Conservation (phyloP, 371 early-diverging fungal species). For the Vairimorpha necatrix region DNA sequence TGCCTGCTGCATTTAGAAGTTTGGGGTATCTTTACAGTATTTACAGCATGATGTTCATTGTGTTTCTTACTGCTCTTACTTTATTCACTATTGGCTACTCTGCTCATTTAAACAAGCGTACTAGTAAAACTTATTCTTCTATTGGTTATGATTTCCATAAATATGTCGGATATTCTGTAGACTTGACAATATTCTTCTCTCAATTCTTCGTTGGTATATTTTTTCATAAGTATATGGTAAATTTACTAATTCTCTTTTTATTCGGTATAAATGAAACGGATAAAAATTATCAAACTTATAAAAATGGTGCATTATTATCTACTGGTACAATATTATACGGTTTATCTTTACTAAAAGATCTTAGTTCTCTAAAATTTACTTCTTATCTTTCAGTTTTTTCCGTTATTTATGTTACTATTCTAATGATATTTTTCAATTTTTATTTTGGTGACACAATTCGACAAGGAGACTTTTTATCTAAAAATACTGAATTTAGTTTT, state of each 20-base stretch:
- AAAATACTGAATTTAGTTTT: not conserved
- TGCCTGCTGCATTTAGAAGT: slow-evolving; percentile 52
- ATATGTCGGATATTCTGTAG: slow-evolving; percentile 3
- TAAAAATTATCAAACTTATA: not conserved
- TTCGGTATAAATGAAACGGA: not conserved
- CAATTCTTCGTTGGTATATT: not conserved
- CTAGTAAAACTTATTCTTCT: slow-evolving; percentile 20
- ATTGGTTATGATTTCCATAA: not conserved
- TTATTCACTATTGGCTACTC: slow-evolving; percentile 18
- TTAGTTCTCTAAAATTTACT: slow-evolving; percentile 17
- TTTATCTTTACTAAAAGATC: slow-evolving; percentile 22
- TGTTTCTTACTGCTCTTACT: slow-evolving; percentile 8
- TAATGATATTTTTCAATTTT: slow-evolving; percentile 18
- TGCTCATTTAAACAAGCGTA: slow-evolving; percentile 9
- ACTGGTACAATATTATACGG: slow-evolving; percentile 4
- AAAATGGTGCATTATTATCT: not conserved
- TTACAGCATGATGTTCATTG: not conserved
- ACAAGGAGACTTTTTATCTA: not conserved
- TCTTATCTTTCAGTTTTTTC: slow-evolving; percentile 32
- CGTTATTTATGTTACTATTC: slow-evolving; percentile 25
- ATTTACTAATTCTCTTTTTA: slow-evolving; percentile 1
- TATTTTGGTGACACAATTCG: not conserved
- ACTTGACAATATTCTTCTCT: slow-evolving; percentile 9
- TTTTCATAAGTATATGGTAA: slow-evolving; percentile 19
- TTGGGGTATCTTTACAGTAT: slow-evolving; percentile 48